A percentile compares a stretch with the other conserved stretches of the same genome.
Conservation (phyloP, 2,329 filamentous ascomycete genomes). For the Blumeriella jaapii region DNA sequence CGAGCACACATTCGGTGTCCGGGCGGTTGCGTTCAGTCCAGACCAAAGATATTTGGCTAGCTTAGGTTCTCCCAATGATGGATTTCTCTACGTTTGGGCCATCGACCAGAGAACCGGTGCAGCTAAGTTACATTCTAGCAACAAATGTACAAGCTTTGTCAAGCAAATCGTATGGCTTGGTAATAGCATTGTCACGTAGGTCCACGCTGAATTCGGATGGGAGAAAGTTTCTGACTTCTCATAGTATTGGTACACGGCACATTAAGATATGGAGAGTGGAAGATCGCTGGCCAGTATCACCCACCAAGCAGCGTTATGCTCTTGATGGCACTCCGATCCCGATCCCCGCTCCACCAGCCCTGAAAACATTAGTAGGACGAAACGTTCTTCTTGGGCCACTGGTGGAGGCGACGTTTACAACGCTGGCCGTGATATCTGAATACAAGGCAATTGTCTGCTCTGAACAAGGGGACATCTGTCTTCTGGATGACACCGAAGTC, state of each 20-base stretch:
- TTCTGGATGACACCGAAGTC: slow-evolving; percentile 64
- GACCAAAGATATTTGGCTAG: slow-evolving; percentile 82
- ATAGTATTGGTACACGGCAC: slow-evolving; percentile 67
- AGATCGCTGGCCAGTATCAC: slow-evolving; percentile 47
- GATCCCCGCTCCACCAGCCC: slow-evolving; percentile 31
- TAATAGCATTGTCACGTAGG: slow-evolving; percentile 62
- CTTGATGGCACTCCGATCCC: slow-evolving; percentile 31
- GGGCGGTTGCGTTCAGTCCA: slow-evolving; percentile 77
- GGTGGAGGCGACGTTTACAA: slow-evolving; percentile 75
- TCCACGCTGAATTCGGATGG: neutral
- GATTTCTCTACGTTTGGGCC: slow-evolving; percentile 85
- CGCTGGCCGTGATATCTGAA: slow-evolving; percentile 59
- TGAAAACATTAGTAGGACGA: slow-evolving; percentile 68
- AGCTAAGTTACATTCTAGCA: slow-evolving; percentile 70
- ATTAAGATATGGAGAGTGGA: slow-evolving; percentile 89
- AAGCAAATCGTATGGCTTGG: slow-evolving; percentile 88
- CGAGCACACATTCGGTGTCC: slow-evolving; percentile 85
- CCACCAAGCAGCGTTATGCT: slow-evolving; percentile 48
- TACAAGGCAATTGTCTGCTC: slow-evolving; percentile 73
- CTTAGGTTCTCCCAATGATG: slow-evolving; percentile 80
- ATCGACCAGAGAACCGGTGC: slow-evolving; percentile 73
- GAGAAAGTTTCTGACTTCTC: slow-evolving; percentile 13
- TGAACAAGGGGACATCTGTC: slow-evolving; percentile 79
- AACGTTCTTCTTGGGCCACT: slow-evolving; percentile 78
- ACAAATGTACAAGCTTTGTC: slow-evolving; percentile 83